Conservation (phyloP, 192 early-diverging fungal genomes). For the Coemansia guatemalensis region DNA sequence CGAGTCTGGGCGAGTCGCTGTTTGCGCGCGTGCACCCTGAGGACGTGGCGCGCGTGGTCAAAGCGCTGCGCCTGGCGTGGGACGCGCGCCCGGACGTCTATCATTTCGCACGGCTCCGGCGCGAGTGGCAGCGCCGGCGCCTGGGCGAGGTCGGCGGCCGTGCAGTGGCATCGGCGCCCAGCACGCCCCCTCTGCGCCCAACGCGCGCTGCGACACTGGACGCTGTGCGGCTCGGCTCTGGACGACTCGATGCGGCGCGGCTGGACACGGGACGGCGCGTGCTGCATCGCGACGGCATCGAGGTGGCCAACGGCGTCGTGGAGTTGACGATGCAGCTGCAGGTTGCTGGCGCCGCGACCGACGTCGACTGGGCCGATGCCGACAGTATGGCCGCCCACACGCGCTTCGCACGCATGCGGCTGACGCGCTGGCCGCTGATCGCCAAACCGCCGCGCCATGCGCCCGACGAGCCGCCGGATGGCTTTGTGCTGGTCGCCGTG, state of each 20-base stretch:
- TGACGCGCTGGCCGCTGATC: constrained; percentile 50
- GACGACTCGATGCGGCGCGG: background rate
- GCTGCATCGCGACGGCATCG: constrained; percentile 40
- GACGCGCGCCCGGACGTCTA: constrained; percentile 50
- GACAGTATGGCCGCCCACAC: constrained; percentile 41
- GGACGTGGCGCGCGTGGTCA: constrained; percentile 46
- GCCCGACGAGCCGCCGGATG: constrained; percentile 41
- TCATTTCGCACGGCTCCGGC: constrained; percentile 51
- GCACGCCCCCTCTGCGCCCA: constrained; percentile 34
- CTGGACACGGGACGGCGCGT: constrained; percentile 14
- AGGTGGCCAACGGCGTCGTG: constrained; percentile 47
- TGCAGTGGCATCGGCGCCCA: constrained; percentile 25
- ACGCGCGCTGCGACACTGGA: constrained; percentile 24
- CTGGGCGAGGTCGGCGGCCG: constrained; percentile 14
- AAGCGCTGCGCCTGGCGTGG: constrained; percentile 49
- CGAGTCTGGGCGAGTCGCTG: constrained; percentile 48
- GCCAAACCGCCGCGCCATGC: constrained; percentile 22
- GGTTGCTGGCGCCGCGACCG: constrained; percentile 16
- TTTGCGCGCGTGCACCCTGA: constrained; percentile 52
- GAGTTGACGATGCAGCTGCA: constrained; percentile 49
- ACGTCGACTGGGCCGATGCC: constrained; percentile 36
- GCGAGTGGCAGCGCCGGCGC: constrained; percentile 51
- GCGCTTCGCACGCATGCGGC: constrained; percentile 46
- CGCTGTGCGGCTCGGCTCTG: background rate
- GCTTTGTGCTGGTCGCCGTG: constrained; percentile 40